A percentile compares a stretch with the other conserved stretches of the same genome.
Conservation (phyloP, 2,329 filamentous ascomycete species). For the Eurotiales sp. region DNA sequence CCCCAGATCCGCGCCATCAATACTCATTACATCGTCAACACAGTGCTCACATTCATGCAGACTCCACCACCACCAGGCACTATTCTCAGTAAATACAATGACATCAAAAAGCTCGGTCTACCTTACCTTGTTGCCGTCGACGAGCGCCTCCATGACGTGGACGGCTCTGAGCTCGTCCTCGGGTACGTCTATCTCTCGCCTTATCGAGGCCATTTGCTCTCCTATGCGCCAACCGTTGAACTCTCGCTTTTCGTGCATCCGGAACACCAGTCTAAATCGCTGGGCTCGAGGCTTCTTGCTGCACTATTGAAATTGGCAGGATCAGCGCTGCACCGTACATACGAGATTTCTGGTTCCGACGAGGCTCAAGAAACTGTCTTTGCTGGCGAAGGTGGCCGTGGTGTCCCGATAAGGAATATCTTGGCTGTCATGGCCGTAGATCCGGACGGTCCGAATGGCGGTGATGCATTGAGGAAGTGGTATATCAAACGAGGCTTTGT, state of each 20-base stretch:
- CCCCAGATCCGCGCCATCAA: slow-evolving; percentile 33
- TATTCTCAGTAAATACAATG: slow-evolving; percentile 26
- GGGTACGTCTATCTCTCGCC: slow-evolving; percentile 35
- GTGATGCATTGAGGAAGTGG: slow-evolving; percentile 33
- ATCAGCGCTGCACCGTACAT: slow-evolving; percentile 20
- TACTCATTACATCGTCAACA: slow-evolving; percentile 37
- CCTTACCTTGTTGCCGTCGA: slow-evolving; percentile 38
- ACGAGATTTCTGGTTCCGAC: slow-evolving; percentile 18
- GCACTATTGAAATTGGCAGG: slow-evolving; percentile 28
- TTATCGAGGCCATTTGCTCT: slow-evolving; percentile 33
- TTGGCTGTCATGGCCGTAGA: slow-evolving; percentile 40
- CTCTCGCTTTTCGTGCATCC: slow-evolving; percentile 38
- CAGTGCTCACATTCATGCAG: slow-evolving; percentile 32
- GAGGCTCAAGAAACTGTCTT: slow-evolving; percentile 10
- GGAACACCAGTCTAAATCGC: slow-evolving; percentile 26
- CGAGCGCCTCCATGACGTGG: slow-evolving; percentile 7
- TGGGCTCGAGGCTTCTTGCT: slow-evolving; percentile 25
- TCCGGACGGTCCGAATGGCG: slow-evolving; percentile 25
- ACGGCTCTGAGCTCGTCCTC: slow-evolving; percentile 18
- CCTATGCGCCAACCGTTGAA: slow-evolving; percentile 40
- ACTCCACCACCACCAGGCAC: slow-evolving; percentile 26
- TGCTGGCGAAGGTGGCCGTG: neutral
- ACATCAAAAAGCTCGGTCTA: slow-evolving; percentile 21
- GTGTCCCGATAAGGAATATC: slow-evolving; percentile 26
- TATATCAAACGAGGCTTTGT: slow-evolving; percentile 38